Conservation (phyloP, 129 eudicot species). For the Calendula officinalis region DNA sequence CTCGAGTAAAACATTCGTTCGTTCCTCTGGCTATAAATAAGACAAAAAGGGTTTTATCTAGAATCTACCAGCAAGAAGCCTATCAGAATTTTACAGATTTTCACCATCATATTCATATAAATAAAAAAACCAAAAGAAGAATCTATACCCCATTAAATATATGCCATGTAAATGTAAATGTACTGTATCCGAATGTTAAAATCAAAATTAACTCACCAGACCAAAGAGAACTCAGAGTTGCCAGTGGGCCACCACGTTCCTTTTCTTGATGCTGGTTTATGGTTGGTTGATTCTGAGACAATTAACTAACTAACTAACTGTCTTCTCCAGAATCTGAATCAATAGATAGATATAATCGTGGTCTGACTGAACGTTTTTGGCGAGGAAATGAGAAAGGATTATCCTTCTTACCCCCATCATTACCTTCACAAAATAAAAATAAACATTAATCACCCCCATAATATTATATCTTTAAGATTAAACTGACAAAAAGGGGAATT, state of each 20-base stretch:
- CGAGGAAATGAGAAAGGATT: constrained; percentile 77
- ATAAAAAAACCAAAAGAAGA: constrained; percentile 5
- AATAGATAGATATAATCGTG: constrained; percentile 63
- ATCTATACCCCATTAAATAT: constrained; percentile 33
- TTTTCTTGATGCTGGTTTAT: constrained; percentile 14
- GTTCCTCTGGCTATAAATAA: constrained; percentile 26
- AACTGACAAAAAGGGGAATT: constrained; percentile 8
- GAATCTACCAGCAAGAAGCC: constrained; percentile 23
- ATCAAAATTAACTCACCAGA: constrained; percentile 30
- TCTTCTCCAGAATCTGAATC: constrained; percentile 75
- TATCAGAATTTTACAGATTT: constrained; percentile 33
- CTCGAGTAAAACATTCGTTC: no score
- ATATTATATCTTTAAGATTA: no score
- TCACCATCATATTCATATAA: constrained; percentile 8
- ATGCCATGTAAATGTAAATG: background rate
- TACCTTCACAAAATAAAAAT: background rate
- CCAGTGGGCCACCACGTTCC: constrained; percentile 12
- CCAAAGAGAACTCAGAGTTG: constrained; percentile 7
- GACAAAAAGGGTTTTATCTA: constrained; percentile 1
- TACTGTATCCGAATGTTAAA: constrained; percentile 12
- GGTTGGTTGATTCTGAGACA: background rate
- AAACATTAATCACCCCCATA: background rate
- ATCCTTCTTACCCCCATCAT: no score
- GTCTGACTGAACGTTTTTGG: constrained; percentile 72
- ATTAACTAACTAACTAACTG: constrained; percentile 14